These are phyloP conservation scores for Straminergon stramineum DNA, from an alignment of 225 moss, liverwort and hornwort genomes.

Conservation along the genomic window DNA sequence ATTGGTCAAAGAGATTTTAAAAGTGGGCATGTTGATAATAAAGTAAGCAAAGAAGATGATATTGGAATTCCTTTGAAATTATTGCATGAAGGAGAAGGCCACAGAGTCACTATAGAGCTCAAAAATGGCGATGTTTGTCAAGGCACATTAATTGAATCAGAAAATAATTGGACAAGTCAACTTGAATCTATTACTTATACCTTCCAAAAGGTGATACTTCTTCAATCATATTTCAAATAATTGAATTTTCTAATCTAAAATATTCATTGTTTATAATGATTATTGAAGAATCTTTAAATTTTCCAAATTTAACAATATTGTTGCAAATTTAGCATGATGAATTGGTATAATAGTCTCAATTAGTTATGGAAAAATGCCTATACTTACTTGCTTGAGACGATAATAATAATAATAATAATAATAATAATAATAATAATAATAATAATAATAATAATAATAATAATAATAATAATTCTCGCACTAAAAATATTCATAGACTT, in stretches of 20 bases:
- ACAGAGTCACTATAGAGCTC: constrained; percentile 57
- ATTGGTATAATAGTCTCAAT: neutral
- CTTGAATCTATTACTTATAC: constrained; percentile 55
- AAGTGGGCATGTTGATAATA: neutral
- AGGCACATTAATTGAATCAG: constrained; percentile 70
- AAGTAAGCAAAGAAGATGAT: constrained; percentile 14
- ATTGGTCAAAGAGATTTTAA: neutral
- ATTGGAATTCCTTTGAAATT: constrained; percentile 67
- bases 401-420: too few species aligned
- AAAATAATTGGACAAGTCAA: constrained; percentile 83
- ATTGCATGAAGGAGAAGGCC: constrained; percentile 85
- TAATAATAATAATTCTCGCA: neutral
- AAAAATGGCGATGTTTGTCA: constrained; percentile 63
- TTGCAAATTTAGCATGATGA: neutral
- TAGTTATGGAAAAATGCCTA: neutral
- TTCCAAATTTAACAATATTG: neutral
- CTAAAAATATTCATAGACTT: neutral
- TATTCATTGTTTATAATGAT: too few species aligned
- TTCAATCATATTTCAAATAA: neutral
- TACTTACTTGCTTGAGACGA: neutral
- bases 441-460: too few species aligned
- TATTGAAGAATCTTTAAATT: neutral
- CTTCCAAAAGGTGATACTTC: neutral
- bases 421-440: neutral
- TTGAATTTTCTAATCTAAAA: neutral